Conservation (phyloP, 345 rosid species). For the Euphorbia pulcherrima region DNA sequence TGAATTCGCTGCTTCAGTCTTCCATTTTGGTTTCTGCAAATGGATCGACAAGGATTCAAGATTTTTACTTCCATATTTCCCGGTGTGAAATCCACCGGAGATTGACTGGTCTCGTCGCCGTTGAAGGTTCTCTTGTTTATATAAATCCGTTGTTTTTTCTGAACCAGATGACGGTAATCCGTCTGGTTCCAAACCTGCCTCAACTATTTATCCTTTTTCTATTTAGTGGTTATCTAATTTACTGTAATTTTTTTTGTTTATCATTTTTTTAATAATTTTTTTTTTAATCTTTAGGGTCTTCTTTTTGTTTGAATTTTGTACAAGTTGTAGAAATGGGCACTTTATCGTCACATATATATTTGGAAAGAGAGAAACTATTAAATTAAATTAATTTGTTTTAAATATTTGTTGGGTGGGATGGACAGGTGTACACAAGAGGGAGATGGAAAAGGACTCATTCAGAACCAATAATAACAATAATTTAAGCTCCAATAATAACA, state of each 20-base stretch:
- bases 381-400: not conserved
- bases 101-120: constrained; percentile 3
- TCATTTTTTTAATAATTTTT: too few species aligned
- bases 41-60: not conserved
- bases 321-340: constrained; percentile 2
- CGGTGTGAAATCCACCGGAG: not conserved
- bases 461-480: constrained; percentile 30
- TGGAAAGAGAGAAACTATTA: too few species aligned
- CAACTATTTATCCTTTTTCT: too few species aligned
- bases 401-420: constrained; percentile 16
- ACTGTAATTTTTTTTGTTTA: not conserved
- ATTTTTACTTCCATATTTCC: not conserved
- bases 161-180: not conserved
- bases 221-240: not conserved
- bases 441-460: constrained; percentile 48
- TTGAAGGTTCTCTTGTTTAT: not conserved
- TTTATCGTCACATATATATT: not conserved
- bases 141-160: not conserved
- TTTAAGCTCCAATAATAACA: constrained; percentile 17
- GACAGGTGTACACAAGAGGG: constrained; percentile 26
- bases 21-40: not conserved
- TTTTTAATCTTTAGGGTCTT: too few species aligned
- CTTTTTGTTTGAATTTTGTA: constrained; percentile 14
- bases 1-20: not conserved
- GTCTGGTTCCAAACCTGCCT: not conserved